Base-by-base conservation (phyloP, 176 grass and related monocot genomes). In the Elymus sibiricus region DNA sequence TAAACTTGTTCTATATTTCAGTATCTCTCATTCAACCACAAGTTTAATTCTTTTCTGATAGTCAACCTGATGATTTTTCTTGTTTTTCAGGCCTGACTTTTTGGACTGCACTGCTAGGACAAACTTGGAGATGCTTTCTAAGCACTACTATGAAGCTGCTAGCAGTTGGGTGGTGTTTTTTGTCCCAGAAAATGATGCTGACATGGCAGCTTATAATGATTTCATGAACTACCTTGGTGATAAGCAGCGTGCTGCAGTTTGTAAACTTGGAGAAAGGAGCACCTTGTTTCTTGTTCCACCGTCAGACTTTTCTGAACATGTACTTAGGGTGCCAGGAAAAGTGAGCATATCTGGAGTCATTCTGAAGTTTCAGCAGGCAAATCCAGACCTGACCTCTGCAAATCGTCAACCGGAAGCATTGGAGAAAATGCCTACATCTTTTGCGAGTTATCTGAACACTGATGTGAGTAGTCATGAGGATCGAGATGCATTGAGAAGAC, bases 191-290 rank as follows among this genome's bases (percentile, higher is more conserved):
- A 94, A 91, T 84, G 97, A 99, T 88, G 74, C 82, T 12, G 90
- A 99, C 80, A 96, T 99, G 79, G 27, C 60, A 79, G 92, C 91
- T 37, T 99, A 96, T 81, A 99, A 96, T 88, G 97, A 99, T 51
- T 99, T 99, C 79, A 99, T 99, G 97, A 95, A 94, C 76, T 96
- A 96, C 79, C 88, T 96, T 43, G 92, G 88, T 84, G 97, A 99
- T 70, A 99, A 99, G 78, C 97, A 94, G 83, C 94, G 92, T 56
- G 90, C 92, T 70, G 97, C 97, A 39, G 97, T 99, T 81, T 91
- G 90, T 83, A 96, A 99, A 83, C 89, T 99, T 78, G 94, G 87
- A 79, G 97, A 96, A 80, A 90, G 82, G 71, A 85, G 88, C 67
- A 92, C 94, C 64, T 91, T 99, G 75, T 99, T 99, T 90, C 90